phyloP scores from a whole-genome alignment of 2,329 filamentous ascomycete species.

The Ceratocystis diversiconidia region DNA sequence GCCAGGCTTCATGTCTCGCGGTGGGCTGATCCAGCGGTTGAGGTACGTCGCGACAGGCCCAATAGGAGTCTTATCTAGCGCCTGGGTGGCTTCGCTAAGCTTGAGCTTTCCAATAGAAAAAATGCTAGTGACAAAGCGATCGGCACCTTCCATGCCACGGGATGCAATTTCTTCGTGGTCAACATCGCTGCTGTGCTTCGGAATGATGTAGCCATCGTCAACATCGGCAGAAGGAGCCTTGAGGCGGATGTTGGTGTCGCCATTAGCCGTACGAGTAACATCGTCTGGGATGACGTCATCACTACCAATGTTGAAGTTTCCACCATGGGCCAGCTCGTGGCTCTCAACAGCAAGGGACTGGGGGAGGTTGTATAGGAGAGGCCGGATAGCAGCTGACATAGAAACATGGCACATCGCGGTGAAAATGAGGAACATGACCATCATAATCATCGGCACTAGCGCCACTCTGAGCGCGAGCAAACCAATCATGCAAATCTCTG shows the following conservation, averaged over 20 bases:
- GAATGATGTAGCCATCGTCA: slow-evolving; percentile 21
- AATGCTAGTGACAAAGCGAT: slow-evolving; percentile 25
- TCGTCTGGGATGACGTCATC: slow-evolving; percentile 15
- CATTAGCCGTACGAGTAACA: neutral
- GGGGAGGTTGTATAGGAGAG: slow-evolving; percentile 65
- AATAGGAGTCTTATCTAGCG: slow-evolving; percentile 23
- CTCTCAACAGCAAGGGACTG: slow-evolving; percentile 47
- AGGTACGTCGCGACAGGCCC: slow-evolving; percentile 23
- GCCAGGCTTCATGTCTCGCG: slow-evolving; percentile 28
- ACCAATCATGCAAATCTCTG: slow-evolving; percentile 70
- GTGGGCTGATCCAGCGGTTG: slow-evolving; percentile 23
- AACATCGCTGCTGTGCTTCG: slow-evolving; percentile 17
- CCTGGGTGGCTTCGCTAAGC: slow-evolving; percentile 23
- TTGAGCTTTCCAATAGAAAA: slow-evolving; percentile 23
- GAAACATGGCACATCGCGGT: slow-evolving; percentile 62
- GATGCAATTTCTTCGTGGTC: slow-evolving; percentile 20
- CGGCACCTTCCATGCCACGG: slow-evolving; percentile 29
- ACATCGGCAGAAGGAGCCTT: slow-evolving; percentile 6
- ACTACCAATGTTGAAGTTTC: slow-evolving; percentile 16
- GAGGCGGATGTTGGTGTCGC: neutral
- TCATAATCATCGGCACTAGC: slow-evolving; percentile 56
- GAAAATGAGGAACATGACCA: slow-evolving; percentile 63
- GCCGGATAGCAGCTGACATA: slow-evolving; percentile 58
- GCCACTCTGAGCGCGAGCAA: slow-evolving; percentile 59
- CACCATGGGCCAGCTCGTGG: slow-evolving; percentile 13